These are phyloP conservation scores for Phycomyces nitens DNA, from an alignment of 192 early-diverging fungal genomes.

Conservation along the genomic window DNA sequence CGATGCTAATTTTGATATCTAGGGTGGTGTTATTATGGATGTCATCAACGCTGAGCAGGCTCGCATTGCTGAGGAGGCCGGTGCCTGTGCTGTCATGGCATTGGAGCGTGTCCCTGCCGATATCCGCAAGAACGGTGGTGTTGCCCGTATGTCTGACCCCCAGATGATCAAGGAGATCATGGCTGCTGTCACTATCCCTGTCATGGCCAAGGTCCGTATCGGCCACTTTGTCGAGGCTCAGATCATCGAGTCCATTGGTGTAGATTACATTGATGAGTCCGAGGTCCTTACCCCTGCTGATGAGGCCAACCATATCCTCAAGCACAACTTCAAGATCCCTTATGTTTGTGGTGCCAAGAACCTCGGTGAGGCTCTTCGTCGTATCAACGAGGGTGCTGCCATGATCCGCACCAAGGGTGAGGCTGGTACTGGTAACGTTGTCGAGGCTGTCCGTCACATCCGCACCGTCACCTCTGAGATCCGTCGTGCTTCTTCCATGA, in stretches of 20 bases:
- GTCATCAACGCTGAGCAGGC: conserved; percentile 97
- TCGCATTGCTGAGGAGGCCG: conserved; percentile 94
- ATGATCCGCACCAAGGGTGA: conserved; percentile 99
- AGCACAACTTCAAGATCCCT: conserved; percentile 88
- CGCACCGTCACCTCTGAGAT: conserved; percentile 87
- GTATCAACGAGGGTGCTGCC: conserved; percentile 95
- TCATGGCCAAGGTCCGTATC: conserved; percentile 98
- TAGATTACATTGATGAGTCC: conserved; percentile 97
- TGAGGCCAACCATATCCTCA: conserved; percentile 94
- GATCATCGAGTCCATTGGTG: conserved; percentile 85
- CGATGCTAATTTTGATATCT: too few species aligned
- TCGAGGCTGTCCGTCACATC: conserved; percentile 96
- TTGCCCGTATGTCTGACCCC: conserved; percentile 98
- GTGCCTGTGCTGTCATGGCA: conserved; percentile 96
- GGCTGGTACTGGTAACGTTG: conserved; percentile 96
- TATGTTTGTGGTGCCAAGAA: conserved; percentile 97
- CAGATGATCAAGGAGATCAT: conserved; percentile 96
- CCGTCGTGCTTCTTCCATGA: conserved; percentile 77
- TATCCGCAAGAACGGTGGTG: conserved; percentile 94
- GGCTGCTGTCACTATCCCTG: conserved; percentile 92
- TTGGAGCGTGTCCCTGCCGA: conserved; percentile 97
- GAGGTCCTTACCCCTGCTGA: conserved; percentile 96
- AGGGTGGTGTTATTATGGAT: conserved; percentile 99
- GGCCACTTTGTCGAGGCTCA: conserved; percentile 98
- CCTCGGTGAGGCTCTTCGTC: conserved; percentile 94